Evolutionary conservation across 2,329 filamentous ascomycete genomes (phyloP), one percentile per base, ranked within the genome.

Genomic region (Hypomyces perniciosus): DNA sequence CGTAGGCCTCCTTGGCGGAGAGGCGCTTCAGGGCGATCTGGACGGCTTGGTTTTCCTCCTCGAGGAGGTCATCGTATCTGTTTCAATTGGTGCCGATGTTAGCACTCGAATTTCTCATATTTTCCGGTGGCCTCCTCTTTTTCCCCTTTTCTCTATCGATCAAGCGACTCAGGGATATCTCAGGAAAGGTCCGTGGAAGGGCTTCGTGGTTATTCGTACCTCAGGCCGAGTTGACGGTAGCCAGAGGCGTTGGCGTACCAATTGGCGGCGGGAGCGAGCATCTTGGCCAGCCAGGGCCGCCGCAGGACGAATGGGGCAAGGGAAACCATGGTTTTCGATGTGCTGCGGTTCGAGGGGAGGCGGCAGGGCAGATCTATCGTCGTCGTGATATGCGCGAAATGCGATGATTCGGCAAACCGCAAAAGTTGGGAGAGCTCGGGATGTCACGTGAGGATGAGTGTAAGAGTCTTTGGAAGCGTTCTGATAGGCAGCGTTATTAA

Each of bases 31-130:
- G 81, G 57, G 93, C 93, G 62, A 85, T 81, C 72, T 93, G 86
- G 65, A 96, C 90, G 52, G 79, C 75, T 64, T 93, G 88, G 78
- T 81, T 86, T 77, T 99, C 93, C 75, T 99, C 93, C 69, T 88
- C 83, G 69, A 96, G 88, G 69, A 99, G 76, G 71, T 99, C 93
- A 74, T 99, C 93, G 79, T 85, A 84, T 73, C 93, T 97, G 68
- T 54, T 41, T 30, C 47, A 54, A 54, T 54, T 56, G 44, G 57
- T 9, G 28, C 28, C 20, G 31, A 42, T 13, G 47, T 50, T 39
- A 50, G 48, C 48, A 50, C 9, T 20, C 6, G 12, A 5, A 13
- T 13, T 4, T 20, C 33, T 20, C 31, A 43, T 50, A 44, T 41
- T 12, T 46, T 44, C 29, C n/a, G 5, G 8, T 29, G 4, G 4